phyloP scores from a whole-genome alignment of 139 green algal genomes.

The Chlorella vulgaris region DNA sequence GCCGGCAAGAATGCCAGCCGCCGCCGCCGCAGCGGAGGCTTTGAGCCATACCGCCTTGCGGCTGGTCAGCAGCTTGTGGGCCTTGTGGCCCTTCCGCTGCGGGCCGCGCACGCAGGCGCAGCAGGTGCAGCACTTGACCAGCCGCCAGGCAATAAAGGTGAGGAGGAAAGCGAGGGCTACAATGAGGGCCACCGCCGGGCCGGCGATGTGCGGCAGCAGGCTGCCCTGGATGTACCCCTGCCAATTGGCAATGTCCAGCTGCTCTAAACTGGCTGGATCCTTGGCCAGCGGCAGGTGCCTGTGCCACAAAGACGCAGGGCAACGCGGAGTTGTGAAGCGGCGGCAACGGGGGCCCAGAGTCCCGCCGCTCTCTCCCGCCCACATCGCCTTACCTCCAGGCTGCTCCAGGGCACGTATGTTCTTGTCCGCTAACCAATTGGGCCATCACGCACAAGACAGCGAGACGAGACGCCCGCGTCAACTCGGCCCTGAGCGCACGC shows the following conservation, averaged over 20 bases:
- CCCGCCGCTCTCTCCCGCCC: not conserved
- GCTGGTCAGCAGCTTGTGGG: slow-evolving; percentile 7
- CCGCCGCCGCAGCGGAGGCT: not conserved
- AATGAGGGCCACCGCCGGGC: not conserved
- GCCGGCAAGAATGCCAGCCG: not conserved
- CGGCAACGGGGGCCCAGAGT: too few species aligned
- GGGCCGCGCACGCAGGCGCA: slow-evolving; percentile 17
- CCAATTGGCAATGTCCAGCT: slow-evolving; percentile 10
- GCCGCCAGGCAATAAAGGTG: not conserved
- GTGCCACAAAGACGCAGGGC: not conserved
- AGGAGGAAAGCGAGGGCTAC: slow-evolving; percentile 6
- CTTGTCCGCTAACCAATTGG: not conserved
- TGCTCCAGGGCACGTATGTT: not conserved
- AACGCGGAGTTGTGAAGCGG: too few species aligned
- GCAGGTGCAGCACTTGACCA: slow-evolving; percentile 18
- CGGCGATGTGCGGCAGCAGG: not conserved
- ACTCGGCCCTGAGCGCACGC: too few species aligned
- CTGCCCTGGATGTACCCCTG: slow-evolving; percentile 3
- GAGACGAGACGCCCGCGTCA: too few species aligned
- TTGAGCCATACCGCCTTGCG: not conserved
- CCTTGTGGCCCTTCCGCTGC: not conserved
- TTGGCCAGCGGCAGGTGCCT: slow-evolving; percentile 20
- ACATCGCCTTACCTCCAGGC: not conserved
- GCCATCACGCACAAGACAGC: too few species aligned
- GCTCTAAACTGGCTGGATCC: not conserved